Conservation (phyloP, 805 yeast species). For the Monosporozyma aerobia region DNA sequence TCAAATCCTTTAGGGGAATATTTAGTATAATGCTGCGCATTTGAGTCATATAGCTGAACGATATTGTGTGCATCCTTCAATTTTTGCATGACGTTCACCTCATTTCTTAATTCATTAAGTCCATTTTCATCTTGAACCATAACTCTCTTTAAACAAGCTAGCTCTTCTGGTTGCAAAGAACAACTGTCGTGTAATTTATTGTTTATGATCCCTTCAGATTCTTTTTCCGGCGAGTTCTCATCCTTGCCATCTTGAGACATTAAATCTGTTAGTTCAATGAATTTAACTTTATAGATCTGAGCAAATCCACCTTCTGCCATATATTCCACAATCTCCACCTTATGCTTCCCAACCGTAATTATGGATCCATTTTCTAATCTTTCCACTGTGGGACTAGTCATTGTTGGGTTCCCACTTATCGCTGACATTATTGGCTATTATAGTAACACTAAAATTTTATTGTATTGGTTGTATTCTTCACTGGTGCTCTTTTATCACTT, state of each 20-base stretch:
- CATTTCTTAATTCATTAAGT: constrained; percentile 54
- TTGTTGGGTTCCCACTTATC: constrained; percentile 1
- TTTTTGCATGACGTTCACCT: constrained; percentile 74
- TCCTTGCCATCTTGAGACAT: constrained; percentile 3
- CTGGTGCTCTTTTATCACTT: too few species aligned
- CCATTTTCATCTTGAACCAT: constrained; percentile 66
- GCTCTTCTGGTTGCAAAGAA: constrained; percentile 36
- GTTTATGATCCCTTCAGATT: not conserved
- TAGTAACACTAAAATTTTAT: too few species aligned
- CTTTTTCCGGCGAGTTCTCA: constrained; percentile 15
- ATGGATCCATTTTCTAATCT: constrained; percentile 35
- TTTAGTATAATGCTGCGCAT: constrained; percentile 37
- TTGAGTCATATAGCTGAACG: constrained; percentile 66
- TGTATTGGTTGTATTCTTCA: too few species aligned
- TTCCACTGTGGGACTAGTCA: not conserved
- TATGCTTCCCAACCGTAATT: constrained; percentile 54
- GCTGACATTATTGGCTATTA: not conserved
- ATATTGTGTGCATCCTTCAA: constrained; percentile 47
- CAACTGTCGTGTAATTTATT: not conserved
- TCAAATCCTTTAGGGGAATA: constrained; percentile 49
- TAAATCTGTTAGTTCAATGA: constrained; percentile 21
- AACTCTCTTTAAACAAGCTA: constrained; percentile 68
- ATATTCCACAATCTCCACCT: constrained; percentile 45
- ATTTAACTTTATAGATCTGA: constrained; percentile 59
- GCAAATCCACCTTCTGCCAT: constrained; percentile 76